Evolutionary conservation across 2,329 filamentous ascomycete genomes (phyloP).

Genomic region (Ramularia endophylla): DNA sequence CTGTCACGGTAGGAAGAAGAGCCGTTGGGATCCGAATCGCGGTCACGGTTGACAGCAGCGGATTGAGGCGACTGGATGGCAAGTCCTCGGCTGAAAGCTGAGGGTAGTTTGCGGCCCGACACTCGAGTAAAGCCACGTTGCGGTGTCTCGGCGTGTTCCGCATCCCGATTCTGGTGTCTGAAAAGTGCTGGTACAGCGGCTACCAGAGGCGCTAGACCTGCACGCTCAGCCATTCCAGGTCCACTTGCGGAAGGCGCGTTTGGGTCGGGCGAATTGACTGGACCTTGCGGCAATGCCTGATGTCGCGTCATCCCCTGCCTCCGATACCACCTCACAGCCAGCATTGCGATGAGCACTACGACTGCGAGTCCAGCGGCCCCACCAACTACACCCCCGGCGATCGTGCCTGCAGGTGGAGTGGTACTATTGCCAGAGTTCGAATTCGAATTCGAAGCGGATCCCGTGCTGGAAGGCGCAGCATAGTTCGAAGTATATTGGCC

Average conservation of each 20-base stretch:
- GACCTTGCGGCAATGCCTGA: constrained; percentile 22
- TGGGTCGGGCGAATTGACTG: constrained; percentile 10
- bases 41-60: constrained; percentile 14
- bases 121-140: constrained; percentile 44
- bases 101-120: constrained; percentile 45
- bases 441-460: constrained; percentile 3
- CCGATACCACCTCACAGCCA: constrained; percentile 50
- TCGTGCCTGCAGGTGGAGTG: constrained; percentile 44
- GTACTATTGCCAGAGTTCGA: constrained; percentile 5
- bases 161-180: constrained; percentile 29
- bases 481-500: constrained; percentile 8
- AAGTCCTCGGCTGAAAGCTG: constrained; percentile 45
- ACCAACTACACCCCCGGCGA: constrained; percentile 59
- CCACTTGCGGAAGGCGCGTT: constrained; percentile 13
- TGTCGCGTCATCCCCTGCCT: constrained; percentile 22
- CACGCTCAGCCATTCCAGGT: constrained; percentile 38
- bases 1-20: constrained; percentile 43
- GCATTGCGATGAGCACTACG: constrained; percentile 45
- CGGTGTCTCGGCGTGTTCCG: constrained; percentile 16
- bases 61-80: constrained; percentile 26
- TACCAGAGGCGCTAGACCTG: constrained; percentile 32
- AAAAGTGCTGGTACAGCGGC: constrained; percentile 34
- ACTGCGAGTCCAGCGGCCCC: constrained; percentile 53
- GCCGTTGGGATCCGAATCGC: constrained; percentile 13
- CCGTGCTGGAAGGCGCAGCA: constrained; percentile 8